Evolutionary conservation across 2,329 filamentous ascomycete genomes (phyloP).

Genomic region (Xylariaceae sp.): DNA sequence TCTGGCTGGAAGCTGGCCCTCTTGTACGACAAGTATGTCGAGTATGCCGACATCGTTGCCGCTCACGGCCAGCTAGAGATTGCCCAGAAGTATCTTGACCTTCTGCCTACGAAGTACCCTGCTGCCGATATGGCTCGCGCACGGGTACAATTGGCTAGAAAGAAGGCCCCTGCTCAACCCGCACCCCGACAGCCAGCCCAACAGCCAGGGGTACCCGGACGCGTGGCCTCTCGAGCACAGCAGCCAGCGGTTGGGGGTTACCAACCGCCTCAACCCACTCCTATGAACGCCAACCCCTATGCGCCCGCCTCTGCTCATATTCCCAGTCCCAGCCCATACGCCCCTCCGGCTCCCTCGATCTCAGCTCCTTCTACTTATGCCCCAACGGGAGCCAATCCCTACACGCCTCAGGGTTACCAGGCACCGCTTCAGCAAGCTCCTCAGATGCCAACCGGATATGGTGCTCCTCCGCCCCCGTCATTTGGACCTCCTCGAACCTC

Average conservation of each 20-base stretch:
- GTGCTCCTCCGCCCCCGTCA: conserved; percentile 35
- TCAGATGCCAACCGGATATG: conserved; percentile 27
- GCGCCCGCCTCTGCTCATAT: conserved; percentile 26
- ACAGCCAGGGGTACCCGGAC: conserved; percentile 23
- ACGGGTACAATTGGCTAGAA: conserved; percentile 78
- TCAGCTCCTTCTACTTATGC: conserved; percentile 32
- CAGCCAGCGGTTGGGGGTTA: conserved; percentile 39
- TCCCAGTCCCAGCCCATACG: conserved; percentile 32
- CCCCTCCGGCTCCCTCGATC: conserved; percentile 28
- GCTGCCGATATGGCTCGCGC: conserved; percentile 82
- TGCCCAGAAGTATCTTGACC: conserved; percentile 85
- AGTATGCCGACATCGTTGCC: conserved; percentile 93
- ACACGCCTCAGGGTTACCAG: conserved; percentile 50
- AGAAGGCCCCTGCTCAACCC: conserved; percentile 42
- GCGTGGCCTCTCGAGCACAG: conserved; percentile 37
- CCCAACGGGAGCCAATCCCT: conserved; percentile 30
- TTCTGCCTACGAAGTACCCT: conserved; percentile 77
- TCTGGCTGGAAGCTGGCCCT: conserved; percentile 83
- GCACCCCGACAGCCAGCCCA: conserved; percentile 30
- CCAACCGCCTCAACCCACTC: conserved; percentile 41
- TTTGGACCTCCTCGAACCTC: conserved; percentile 58
- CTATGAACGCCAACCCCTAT: conserved; percentile 32
- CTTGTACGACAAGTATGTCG: conserved; percentile 90
- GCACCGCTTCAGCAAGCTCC: conserved; percentile 39
- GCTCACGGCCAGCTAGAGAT: conserved; percentile 80